Percentiles rank a stretch among this genome's conserved stretches.
phyloP scores from a whole-genome alignment of 2,329 filamentous ascomycete genomes.

The Tolypocladium paradoxum region DNA sequence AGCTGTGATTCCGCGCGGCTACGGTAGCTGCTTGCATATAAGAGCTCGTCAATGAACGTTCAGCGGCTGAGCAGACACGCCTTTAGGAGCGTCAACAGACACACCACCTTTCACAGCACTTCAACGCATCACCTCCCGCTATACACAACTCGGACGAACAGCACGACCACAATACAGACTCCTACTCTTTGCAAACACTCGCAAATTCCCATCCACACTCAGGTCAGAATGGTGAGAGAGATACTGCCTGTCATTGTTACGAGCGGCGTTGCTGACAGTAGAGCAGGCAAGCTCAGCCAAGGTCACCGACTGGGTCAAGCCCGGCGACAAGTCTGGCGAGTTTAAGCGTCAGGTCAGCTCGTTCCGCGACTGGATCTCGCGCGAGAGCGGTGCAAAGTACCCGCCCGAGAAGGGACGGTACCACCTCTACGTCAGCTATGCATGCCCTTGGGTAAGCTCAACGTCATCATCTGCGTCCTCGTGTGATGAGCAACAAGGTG shows the following conservation, averaged over 20 bases:
- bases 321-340: conserved; percentile 69
- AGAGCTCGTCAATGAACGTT: background rate
- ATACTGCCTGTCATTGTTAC: background rate
- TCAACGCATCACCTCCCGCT: background rate
- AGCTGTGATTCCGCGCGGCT: background rate
- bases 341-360: conserved; percentile 81
- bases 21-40: background rate
- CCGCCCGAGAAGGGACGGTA: conserved; percentile 83
- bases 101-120: background rate
- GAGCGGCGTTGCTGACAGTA: background rate
- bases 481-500: no score
- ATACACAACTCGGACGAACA: background rate
- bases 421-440: conserved; percentile 90
- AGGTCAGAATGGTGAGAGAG: conserved; percentile 1
- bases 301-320: conserved; percentile 74
- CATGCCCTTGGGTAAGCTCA: conserved; percentile 67
- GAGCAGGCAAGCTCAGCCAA: conserved; percentile 4
- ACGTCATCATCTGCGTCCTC: background rate
- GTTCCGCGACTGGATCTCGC: conserved; percentile 74
- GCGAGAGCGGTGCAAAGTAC: conserved; percentile 60
- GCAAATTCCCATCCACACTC: background rate
- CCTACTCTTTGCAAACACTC: background rate
- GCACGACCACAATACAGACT: background rate
- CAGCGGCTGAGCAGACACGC: background rate
- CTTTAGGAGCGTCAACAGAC: background rate